Evolutionary conservation across 2,329 filamentous ascomycete species (phyloP).

Genomic region (Scolecobasidium constrictum): DNA sequence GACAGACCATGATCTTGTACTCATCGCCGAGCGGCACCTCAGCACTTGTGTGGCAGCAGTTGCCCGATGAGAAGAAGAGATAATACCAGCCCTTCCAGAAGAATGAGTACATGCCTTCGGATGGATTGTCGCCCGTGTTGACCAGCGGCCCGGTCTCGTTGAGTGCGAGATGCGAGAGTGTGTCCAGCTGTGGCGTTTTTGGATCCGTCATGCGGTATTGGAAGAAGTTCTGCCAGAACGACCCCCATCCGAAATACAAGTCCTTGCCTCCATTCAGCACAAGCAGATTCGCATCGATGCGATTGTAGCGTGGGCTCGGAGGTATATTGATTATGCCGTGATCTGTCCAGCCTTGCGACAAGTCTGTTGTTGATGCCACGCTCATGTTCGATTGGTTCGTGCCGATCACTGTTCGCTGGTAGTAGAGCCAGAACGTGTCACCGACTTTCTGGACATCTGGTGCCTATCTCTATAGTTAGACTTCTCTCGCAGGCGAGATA

Average conservation of each 20-base stretch:
- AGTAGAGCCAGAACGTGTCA: constrained; percentile 51
- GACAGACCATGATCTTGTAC: constrained; percentile 56
- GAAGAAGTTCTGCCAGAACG: constrained; percentile 57
- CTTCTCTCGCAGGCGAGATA: no score
- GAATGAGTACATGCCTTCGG: constrained; percentile 46
- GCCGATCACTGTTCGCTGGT: constrained; percentile 53
- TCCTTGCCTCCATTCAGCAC: constrained; percentile 33
- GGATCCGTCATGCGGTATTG: constrained; percentile 33
- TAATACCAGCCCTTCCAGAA: constrained; percentile 49
- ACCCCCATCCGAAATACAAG: constrained; percentile 52
- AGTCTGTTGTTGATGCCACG: constrained; percentile 36
- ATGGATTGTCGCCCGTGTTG: no score
- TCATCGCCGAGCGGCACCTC: constrained; percentile 46
- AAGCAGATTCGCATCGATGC: constrained; percentile 41
- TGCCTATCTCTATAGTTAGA: no score
- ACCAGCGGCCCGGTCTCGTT: no score
- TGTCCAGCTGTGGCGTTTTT: no score
- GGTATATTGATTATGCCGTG: constrained; percentile 42
- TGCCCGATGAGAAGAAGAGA: constrained; percentile 51
- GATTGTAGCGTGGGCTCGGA: constrained; percentile 30
- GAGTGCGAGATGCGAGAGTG: no score
- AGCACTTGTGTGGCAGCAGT: constrained; percentile 50
- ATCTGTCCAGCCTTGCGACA: constrained; percentile 52
- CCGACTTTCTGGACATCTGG: constrained; percentile 52
- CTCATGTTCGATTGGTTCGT: constrained; percentile 53